A percentile compares a stretch with the other conserved stretches of the same genome.
Evolutionary conservation across 768 basidiomycete genomes (phyloP).

Genomic region (Chalciporus piperatus): DNA sequence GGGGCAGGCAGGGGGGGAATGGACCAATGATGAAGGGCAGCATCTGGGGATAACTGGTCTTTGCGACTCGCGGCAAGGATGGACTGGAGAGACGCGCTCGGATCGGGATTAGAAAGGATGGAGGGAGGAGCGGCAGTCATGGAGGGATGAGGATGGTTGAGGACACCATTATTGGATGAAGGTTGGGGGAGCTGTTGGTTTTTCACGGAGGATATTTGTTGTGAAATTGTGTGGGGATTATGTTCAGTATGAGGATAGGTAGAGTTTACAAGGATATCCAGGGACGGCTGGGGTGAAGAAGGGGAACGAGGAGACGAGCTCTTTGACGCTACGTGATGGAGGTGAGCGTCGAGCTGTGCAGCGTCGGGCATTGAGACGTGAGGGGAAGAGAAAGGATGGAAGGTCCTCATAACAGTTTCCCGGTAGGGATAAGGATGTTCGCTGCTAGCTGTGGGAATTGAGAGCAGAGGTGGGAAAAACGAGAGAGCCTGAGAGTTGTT

Average conservation of each 20-base stretch:
- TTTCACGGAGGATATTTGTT: slow-evolving; percentile 31
- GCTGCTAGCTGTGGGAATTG: slow-evolving; percentile 46
- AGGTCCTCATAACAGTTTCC: slow-evolving; percentile 45
- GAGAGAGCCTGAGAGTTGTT: slow-evolving; percentile 28
- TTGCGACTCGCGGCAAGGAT: slow-evolving; percentile 35
- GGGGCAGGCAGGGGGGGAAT: slow-evolving; percentile 24
- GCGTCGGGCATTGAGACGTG: slow-evolving; percentile 42
- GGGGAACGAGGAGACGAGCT: slow-evolving; percentile 49
- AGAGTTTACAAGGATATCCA: slow-evolving; percentile 37
- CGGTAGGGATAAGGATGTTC: slow-evolving; percentile 37
- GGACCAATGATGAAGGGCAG: slow-evolving; percentile 39
- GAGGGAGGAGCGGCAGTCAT: slow-evolving; percentile 31
- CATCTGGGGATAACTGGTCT: slow-evolving; percentile 29
- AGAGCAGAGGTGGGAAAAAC: slow-evolving; percentile 47
- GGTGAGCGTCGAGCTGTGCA: slow-evolving; percentile 32
- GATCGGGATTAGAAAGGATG: slow-evolving; percentile 37
- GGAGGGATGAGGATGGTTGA: slow-evolving; percentile 29
- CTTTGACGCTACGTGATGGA: slow-evolving; percentile 30
- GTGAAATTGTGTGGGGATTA: slow-evolving; percentile 33
- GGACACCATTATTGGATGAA: slow-evolving; percentile 25
- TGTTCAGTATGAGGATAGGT: slow-evolving; percentile 24
- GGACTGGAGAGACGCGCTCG: slow-evolving; percentile 40
- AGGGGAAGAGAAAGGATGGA: slow-evolving; percentile 42
- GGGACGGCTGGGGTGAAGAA: slow-evolving; percentile 39
- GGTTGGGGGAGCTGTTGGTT: slow-evolving; percentile 18